phyloP scores from a whole-genome alignment of 495 filamentous ascomycete genomes.

The Aspergillus wentii region DNA sequence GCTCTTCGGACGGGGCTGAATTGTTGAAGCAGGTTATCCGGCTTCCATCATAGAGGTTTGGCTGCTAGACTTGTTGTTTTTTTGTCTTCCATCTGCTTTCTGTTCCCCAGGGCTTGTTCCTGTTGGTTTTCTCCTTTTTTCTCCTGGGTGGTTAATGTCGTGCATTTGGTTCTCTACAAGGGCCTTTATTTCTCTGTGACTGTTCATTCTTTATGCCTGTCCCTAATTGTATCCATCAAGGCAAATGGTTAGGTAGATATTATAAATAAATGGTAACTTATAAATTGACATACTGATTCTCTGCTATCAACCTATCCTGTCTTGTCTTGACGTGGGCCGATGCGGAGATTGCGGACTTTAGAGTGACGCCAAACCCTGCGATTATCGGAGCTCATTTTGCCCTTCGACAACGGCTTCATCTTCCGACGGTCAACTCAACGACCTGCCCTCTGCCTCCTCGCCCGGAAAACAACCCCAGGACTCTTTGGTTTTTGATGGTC shows the following conservation, averaged over 20 bases:
- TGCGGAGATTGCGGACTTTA: constrained; percentile 18
- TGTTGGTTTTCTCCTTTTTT: constrained; percentile 4
- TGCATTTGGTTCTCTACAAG: constrained; percentile 2
- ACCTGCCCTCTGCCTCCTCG: no score
- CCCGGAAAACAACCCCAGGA: no score
- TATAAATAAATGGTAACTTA: constrained; percentile 11
- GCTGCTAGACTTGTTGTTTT: constrained; percentile 10
- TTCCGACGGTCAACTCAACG: no score
- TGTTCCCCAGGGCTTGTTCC: constrained; percentile 1
- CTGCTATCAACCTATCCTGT: no score
- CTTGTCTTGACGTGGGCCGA: constrained; percentile 6
- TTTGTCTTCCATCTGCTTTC: constrained; percentile 2
- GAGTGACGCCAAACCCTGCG: constrained; percentile 4
- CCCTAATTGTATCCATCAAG: constrained; percentile 5
- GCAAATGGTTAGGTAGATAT: constrained; percentile 12
- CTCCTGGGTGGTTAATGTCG: constrained; percentile 3
- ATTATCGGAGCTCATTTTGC: constrained; percentile 11
- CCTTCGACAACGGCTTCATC: no score
- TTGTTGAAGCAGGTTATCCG: constrained; percentile 4
- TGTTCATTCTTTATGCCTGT: constrained; percentile 8
- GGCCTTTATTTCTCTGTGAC: constrained; percentile 3
- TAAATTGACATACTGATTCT: no score
- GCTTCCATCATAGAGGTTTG: constrained; percentile 6
- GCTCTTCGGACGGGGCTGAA: constrained; percentile 7
- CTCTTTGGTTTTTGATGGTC: constrained; percentile 1